Evolutionary conservation across 2,329 filamentous ascomycete genomes (phyloP), one percentile per base, ranked within the genome.

Genomic region (Thelonectria discophora): DNA sequence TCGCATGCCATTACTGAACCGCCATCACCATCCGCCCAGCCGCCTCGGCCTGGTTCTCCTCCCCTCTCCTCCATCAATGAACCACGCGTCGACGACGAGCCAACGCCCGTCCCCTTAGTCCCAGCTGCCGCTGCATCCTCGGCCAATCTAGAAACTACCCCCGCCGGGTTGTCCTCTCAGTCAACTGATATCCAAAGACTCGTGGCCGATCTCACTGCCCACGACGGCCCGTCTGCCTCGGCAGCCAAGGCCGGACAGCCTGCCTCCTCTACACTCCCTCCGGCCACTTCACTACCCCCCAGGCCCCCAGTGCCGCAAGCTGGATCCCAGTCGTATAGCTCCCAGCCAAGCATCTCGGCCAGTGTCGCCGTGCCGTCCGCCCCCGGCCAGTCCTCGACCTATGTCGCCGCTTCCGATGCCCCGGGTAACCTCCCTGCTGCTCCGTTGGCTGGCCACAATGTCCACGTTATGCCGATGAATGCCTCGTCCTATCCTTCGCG

Each of bases 261-360:
- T 54, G 65, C 75, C 69, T 64, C 73, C 62, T 71, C 76, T 66
- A 73, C 74, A 39, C 66, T 79, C 66, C 75, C 75, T 65, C 72
- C 74, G 32, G 71, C 78, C 40, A 73, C 81, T 64, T 78, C 82
- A 71, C 75, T 86, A 62, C 83, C 82, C 69, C 74, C 81, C 57
- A 79, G 79, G 69, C 81, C 81, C 51, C 80, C 80, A 49, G 65
- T 77, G 62, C 75, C 79, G 27, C 76, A 80, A 62, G 72, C 74
- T 60, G 67, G 70, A 55, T 65, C 76, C 64, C 76, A 78, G 60
- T 71, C 76, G 62, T 77, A 79, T 72, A 67, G 71, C 42, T 76
- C 78, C 46, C 76, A 78, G 58, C 73, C 77, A 65, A 74, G 69
- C 71, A 66, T 74, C 50, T 58, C 74, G 43, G 68, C 69, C 50